Evolutionary conservation across 495 filamentous ascomycete species (phyloP).

Genomic region (Aspergillus diversus): DNA sequence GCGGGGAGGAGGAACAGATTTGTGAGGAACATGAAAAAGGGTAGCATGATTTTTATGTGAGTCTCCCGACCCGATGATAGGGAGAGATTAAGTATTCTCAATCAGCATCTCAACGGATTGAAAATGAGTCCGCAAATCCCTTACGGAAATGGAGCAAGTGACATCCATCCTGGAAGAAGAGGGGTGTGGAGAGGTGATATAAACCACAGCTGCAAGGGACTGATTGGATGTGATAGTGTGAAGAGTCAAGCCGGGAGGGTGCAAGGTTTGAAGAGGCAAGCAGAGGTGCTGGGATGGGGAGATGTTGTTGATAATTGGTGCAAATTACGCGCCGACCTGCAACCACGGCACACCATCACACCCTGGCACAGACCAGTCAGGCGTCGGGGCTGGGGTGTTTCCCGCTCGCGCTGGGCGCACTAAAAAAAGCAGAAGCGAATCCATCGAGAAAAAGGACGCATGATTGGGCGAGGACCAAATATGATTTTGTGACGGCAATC

Average conservation of each 20-base stretch:
- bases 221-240: constrained; percentile 40
- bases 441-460: not conserved
- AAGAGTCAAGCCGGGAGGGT: constrained; percentile 25
- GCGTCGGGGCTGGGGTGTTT: not conserved
- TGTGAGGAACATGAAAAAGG: constrained; percentile 11
- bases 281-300: constrained; percentile 7
- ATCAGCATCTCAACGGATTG: constrained; percentile 25
- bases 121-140: constrained; percentile 30
- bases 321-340: constrained; percentile 38
- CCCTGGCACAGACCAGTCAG: not conserved
- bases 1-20: constrained; percentile 18
- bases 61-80: constrained; percentile 11
- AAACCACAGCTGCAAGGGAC: constrained; percentile 24
- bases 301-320: constrained; percentile 31
- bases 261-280: constrained; percentile 12
- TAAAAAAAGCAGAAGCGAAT: not conserved
- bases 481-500: not conserved
- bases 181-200: constrained; percentile 29
- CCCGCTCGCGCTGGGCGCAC: not conserved
- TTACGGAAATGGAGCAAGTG: constrained; percentile 26
- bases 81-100: constrained; percentile 28
- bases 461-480: not conserved
- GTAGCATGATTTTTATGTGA: constrained; percentile 18
- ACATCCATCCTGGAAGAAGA: constrained; percentile 22
- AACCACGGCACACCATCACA: constrained; percentile 25